Conservation (phyloP, 1,139 yeast species). For the Kurtzmaniella natalensis region DNA sequence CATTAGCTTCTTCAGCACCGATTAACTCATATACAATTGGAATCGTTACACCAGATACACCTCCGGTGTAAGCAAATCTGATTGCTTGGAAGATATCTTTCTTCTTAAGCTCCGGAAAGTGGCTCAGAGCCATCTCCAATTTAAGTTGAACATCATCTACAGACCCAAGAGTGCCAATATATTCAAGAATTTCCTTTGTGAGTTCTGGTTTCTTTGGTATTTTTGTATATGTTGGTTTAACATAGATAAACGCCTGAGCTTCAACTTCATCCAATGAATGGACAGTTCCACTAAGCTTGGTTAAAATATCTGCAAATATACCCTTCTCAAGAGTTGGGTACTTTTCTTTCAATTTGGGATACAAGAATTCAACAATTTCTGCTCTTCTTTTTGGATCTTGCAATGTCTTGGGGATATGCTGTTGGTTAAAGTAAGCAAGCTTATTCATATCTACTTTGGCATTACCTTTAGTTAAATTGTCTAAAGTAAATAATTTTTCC, state of each 20-base stretch:
- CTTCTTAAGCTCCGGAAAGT: slow-evolving; percentile 23
- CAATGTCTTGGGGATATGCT: slow-evolving; percentile 45
- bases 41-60: slow-evolving; percentile 65
- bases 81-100: slow-evolving; percentile 56
- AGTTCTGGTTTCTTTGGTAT: slow-evolving; percentile 3
- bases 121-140: slow-evolving; percentile 13
- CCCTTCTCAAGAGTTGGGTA: slow-evolving; percentile 9
- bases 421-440: slow-evolving; percentile 70
- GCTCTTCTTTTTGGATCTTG: slow-evolving; percentile 26
- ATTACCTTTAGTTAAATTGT: slow-evolving; percentile 83
- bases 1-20: slow-evolving; percentile 42
- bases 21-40: slow-evolving; percentile 55
- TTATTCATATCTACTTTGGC: slow-evolving; percentile 85
- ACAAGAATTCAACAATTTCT: slow-evolving; percentile 27
- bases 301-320: slow-evolving; percentile 22
- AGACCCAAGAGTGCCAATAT: not conserved
- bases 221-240: slow-evolving; percentile 30
- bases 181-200: not conserved
- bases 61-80: slow-evolving; percentile 72
- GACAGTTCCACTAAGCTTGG: slow-evolving; percentile 35
- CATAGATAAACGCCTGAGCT: slow-evolving; percentile 46
- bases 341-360: slow-evolving; percentile 14
- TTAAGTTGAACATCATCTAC: slow-evolving; percentile 8
- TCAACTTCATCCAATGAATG: slow-evolving; percentile 46
- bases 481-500: slow-evolving; percentile 46